phyloP scores from a whole-genome alignment of 441 rosid species.

The Arabidopsis hybrid region DNA sequence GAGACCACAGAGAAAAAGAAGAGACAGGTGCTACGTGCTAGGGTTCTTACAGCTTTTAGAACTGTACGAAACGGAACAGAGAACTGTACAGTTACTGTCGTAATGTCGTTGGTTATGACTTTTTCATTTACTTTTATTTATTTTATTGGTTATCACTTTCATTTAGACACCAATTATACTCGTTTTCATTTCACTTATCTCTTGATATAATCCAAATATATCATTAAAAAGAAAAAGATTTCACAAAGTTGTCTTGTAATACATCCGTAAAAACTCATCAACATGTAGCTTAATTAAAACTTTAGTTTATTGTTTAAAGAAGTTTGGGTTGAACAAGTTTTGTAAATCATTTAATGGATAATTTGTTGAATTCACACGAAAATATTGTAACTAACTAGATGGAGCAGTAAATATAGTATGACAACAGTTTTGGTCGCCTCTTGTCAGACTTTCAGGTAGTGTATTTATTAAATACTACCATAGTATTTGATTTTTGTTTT shows the following conservation, averaged over 20 bases:
- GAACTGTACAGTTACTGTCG: constrained; percentile 44
- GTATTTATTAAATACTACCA: background rate
- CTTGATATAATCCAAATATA: background rate
- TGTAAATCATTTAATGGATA: too few relatives aligned
- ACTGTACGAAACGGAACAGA: constrained; percentile 38
- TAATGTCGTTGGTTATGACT: constrained; percentile 42
- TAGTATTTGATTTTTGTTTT: background rate
- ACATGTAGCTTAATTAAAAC: background rate
- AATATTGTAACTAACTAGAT: too few relatives aligned
- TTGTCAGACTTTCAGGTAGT: constrained; percentile 29
- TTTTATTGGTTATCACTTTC: constrained; percentile 31
- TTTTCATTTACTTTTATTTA: background rate
- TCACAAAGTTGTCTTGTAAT: background rate
- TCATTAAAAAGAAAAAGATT: too few relatives aligned
- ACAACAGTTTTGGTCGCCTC: constrained; percentile 28
- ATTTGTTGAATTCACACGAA: too few relatives aligned
- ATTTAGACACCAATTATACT: constrained; percentile 19
- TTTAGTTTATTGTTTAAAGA: background rate
- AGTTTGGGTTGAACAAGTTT: constrained; percentile 6
- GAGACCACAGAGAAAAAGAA: constrained; percentile 40
- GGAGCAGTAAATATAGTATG: constrained; percentile 16
- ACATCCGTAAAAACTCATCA: background rate
- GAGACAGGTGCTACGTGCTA: constrained; percentile 30
- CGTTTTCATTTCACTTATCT: constrained; percentile 11
- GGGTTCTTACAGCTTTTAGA: constrained; percentile 28